These are phyloP conservation scores for Penicillium flavigenum DNA, from an alignment of 495 filamentous ascomycete species.

Conservation along the genomic window DNA sequence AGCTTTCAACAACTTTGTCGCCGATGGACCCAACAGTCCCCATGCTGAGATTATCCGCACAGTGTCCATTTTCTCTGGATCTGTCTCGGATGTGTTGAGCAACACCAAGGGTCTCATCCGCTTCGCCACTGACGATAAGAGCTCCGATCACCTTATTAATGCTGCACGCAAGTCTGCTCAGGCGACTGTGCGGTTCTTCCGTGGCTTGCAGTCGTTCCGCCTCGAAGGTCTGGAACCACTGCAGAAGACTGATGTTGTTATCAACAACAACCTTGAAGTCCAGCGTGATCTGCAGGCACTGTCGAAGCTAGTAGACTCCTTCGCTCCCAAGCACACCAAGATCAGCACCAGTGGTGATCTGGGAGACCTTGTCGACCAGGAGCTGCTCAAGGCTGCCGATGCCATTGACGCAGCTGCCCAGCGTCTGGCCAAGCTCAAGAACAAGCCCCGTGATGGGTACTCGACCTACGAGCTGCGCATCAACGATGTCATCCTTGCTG, in stretches of 20 bases:
- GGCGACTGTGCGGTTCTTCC: conserved; percentile 93
- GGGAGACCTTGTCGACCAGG: conserved; percentile 88
- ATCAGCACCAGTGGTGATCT: conserved; percentile 80
- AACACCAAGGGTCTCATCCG: conserved; percentile 95
- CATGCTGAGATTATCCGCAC: conserved; percentile 92
- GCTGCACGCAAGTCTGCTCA: conserved; percentile 82
- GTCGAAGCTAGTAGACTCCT: conserved; percentile 87
- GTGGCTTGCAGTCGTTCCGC: conserved; percentile 87
- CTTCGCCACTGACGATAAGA: conserved; percentile 94
- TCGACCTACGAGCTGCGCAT: conserved; percentile 96
- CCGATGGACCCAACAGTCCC: conserved; percentile 89
- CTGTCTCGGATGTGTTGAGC: conserved; percentile 88
- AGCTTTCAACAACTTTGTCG: conserved; percentile 96
- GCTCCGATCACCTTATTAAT: conserved; percentile 76
- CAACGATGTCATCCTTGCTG: conserved; percentile 90
- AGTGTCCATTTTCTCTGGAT: conserved; percentile 82
- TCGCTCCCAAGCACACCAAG: conserved; percentile 80
- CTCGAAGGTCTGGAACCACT: conserved; percentile 82
- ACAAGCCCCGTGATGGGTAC: conserved; percentile 89
- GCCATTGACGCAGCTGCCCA: conserved; percentile 91
- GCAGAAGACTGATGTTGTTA: conserved; percentile 90
- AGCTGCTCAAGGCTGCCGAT: conserved; percentile 90
- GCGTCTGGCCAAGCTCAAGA: conserved; percentile 83
- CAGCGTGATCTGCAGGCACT: conserved; percentile 86
- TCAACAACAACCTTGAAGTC: conserved; percentile 94